Percentiles rank a stretch among this genome's conserved stretches.
Evolutionary conservation across 2,329 filamentous ascomycete genomes (phyloP).

Genomic region (Ophiocordyceps australis): DNA sequence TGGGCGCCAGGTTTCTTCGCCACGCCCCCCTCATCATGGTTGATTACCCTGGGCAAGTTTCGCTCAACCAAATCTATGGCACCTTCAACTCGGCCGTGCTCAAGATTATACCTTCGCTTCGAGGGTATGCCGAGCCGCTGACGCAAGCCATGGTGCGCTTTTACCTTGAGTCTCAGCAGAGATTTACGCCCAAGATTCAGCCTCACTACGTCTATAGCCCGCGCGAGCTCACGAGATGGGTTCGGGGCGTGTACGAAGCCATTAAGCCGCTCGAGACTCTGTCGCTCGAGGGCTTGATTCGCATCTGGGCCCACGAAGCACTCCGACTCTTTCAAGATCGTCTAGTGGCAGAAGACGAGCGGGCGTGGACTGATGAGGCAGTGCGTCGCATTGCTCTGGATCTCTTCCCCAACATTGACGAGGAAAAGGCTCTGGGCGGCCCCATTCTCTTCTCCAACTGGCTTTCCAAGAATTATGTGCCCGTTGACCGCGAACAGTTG

Average conservation of each 20-base stretch:
- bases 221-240: conserved; percentile 95
- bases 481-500: conserved; percentile 85
- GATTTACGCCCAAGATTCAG: conserved; percentile 92
- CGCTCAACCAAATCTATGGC: conserved; percentile 91
- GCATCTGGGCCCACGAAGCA: conserved; percentile 97
- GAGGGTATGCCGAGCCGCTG: conserved; percentile 83
- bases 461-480: conserved; percentile 96
- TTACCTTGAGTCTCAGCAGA: conserved; percentile 83
- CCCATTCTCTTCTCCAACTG: conserved; percentile 98
- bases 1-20: conserved; percentile 83
- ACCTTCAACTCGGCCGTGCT: conserved; percentile 94
- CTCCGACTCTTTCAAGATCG: conserved; percentile 93
- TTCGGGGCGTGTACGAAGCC: conserved; percentile 91
- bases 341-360: conserved; percentile 84
- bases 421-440: conserved; percentile 71
- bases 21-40: conserved; percentile 99
- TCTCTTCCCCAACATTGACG: conserved; percentile 89
- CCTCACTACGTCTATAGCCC: conserved; percentile 99
- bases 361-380: conserved; percentile 83
- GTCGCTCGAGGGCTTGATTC: conserved; percentile 75
- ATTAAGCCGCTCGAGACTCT: conserved; percentile 82
- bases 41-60: conserved; percentile 91
- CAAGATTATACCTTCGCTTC: conserved; percentile 89
- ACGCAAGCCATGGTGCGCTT: conserved; percentile 97
- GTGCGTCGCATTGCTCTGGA: conserved; percentile 76